Evolutionary conservation across 768 basidiomycete species (phyloP).

Genomic region (button mushroom (Agaricus bisporus)): DNA sequence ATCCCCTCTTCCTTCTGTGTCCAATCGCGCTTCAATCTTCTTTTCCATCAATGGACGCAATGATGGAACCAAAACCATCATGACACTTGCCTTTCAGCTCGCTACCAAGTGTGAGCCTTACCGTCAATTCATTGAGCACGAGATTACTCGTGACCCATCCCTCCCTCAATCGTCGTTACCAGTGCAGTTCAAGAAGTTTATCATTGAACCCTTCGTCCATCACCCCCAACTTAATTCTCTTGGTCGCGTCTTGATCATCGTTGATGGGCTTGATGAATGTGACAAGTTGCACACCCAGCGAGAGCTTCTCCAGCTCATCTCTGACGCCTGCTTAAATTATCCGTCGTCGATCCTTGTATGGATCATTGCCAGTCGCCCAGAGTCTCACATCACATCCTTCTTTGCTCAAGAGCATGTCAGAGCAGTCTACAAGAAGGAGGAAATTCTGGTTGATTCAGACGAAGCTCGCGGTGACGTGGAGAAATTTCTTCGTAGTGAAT

Average conservation of each 20-base stretch:
- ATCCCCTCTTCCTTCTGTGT: too few species aligned
- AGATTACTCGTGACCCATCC: background rate
- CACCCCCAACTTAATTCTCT: too few species aligned
- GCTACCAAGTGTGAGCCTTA: background rate
- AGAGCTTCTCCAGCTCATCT: background rate
- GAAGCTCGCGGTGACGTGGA: background rate
- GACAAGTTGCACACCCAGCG: background rate
- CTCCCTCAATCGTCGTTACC: background rate
- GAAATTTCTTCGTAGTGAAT: background rate
- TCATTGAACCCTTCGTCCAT: too few species aligned
- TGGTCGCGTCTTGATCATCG: too few species aligned
- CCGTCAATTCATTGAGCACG: background rate
- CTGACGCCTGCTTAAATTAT: background rate
- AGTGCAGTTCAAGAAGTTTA: too few species aligned
- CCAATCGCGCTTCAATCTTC: too few species aligned
- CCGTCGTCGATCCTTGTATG: background rate
- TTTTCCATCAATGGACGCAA: too few species aligned
- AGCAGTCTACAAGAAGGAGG: background rate
- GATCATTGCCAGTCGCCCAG: background rate
- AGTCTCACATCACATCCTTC: background rate
- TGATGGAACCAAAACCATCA: too few species aligned
- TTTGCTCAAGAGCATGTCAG: background rate
- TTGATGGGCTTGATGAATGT: background rate
- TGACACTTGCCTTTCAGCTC: background rate
- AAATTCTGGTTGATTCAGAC: background rate